Conservation (phyloP, 345 rosid genomes). For the Erodium maritimum region DNA sequence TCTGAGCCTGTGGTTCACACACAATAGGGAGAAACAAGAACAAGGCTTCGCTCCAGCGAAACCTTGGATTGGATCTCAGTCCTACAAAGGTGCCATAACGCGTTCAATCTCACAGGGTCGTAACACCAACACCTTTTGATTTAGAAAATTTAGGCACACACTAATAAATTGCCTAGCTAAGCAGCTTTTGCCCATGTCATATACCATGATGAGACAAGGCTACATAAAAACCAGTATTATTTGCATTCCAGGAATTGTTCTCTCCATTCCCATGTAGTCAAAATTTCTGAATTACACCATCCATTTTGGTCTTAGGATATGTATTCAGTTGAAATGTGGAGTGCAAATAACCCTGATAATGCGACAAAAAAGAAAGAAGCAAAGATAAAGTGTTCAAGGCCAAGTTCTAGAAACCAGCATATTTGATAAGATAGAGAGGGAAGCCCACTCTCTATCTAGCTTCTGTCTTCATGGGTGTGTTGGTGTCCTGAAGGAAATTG, state of each 20-base stretch:
- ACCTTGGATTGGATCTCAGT: too few relatives aligned
- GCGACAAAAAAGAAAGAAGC: neutral
- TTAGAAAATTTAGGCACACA: too few relatives aligned
- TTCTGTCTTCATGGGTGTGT: slow-evolving; percentile 22
- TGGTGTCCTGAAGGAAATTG: slow-evolving; percentile 48
- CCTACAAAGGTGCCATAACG: too few relatives aligned
- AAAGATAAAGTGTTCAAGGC: slow-evolving; percentile 2
- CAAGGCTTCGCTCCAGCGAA: too few relatives aligned
- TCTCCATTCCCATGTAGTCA: too few relatives aligned
- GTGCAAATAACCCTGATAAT: slow-evolving; percentile 51
- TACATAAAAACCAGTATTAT: neutral
- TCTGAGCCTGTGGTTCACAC: too few relatives aligned
- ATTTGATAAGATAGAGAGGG: too few relatives aligned
- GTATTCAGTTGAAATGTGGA: slow-evolving; percentile 25
- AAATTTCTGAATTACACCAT: neutral
- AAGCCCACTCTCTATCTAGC: slow-evolving; percentile 10
- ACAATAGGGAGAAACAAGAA: too few relatives aligned
- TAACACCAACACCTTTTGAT: too few relatives aligned
- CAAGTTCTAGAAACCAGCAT: slow-evolving; percentile 8
- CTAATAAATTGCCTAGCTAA: neutral
- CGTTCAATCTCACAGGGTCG: too few relatives aligned
- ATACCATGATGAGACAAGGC: neutral
- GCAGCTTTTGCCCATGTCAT: neutral
- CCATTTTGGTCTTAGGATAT: neutral
- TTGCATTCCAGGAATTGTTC: neutral